Conservation (phyloP, 805 yeast species). For the Wickerhamiella brachini region DNA sequence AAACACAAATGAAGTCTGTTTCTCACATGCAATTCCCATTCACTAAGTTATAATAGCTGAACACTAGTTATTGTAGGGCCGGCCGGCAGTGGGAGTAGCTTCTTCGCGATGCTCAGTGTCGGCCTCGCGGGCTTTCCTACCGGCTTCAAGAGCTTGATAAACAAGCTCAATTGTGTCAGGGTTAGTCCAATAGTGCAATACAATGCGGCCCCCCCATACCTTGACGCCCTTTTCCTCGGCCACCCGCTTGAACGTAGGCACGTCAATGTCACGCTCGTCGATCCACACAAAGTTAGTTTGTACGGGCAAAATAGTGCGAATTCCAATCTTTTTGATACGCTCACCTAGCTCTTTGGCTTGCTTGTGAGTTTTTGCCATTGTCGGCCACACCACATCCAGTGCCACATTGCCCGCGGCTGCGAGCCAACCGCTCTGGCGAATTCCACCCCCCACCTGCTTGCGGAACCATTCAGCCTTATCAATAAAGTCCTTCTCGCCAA, state of each 20-base stretch:
- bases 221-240: conserved; percentile 50
- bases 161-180: conserved; percentile 36
- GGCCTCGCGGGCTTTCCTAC: not conserved
- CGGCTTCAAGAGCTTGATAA: not conserved
- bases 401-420: conserved; percentile 72
- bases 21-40: too few species aligned
- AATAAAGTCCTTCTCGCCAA: conserved; percentile 47
- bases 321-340: conserved; percentile 27
- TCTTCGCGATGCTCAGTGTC: not conserved
- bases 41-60: too few species aligned
- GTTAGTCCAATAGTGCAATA: conserved; percentile 62
- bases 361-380: conserved; percentile 37
- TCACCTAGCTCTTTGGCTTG: conserved; percentile 36
- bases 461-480: conserved; percentile 69
- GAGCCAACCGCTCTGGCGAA: conserved; percentile 76
- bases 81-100: not conserved
- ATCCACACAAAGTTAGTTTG: conserved; percentile 76
- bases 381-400: conserved; percentile 55
- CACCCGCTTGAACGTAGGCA: conserved; percentile 36
- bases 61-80: not conserved
- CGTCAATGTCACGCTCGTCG: conserved; percentile 50
- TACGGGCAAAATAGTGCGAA: conserved; percentile 56
- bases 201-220: conserved; percentile 59
- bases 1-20: too few species aligned
- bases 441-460: conserved; percentile 89